Conservation (phyloP, 2,329 filamentous ascomycete genomes). For the Xylariomycetidae sp. region DNA sequence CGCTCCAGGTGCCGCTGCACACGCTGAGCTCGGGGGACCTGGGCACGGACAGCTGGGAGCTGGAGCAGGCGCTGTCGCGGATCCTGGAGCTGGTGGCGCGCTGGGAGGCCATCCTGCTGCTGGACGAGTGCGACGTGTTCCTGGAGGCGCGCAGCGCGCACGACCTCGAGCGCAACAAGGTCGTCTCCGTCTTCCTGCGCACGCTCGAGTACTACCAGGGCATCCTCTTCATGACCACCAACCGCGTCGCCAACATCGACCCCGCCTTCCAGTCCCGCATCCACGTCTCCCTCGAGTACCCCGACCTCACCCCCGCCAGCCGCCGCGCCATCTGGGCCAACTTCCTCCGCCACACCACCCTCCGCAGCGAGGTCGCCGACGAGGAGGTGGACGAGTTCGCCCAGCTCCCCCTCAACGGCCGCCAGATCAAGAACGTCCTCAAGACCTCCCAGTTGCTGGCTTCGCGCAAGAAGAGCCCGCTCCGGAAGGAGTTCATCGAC, state of each 20-base stretch:
- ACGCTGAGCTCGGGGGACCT: conserved; percentile 34
- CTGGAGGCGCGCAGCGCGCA: conserved; percentile 27
- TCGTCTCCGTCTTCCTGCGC: conserved; percentile 26
- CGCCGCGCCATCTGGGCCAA: conserved; percentile 31
- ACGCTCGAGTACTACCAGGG: conserved; percentile 29
- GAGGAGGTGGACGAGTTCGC: conserved; percentile 31
- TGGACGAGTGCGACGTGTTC: conserved; percentile 40
- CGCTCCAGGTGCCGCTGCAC: conserved; percentile 32
- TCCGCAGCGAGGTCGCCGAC: conserved; percentile 21
- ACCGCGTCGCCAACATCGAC: conserved; percentile 30
- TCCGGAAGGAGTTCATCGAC: conserved; percentile 4
- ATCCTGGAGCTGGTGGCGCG: conserved; percentile 30
- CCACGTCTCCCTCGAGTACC: conserved; percentile 28
- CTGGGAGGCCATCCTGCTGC: conserved; percentile 37
- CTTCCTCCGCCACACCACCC: conserved; percentile 27
- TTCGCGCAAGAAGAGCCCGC: too few relatives aligned
- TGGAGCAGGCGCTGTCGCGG: conserved; percentile 28
- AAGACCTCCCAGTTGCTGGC: conserved; percentile 33
- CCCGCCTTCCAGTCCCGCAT: conserved; percentile 32
- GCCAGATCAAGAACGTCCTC: conserved; percentile 46
- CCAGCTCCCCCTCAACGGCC: conserved; percentile 37
- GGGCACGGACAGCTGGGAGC: conserved; percentile 25
- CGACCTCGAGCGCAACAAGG: conserved; percentile 32
- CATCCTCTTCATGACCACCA: conserved; percentile 33
- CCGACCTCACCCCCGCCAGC: conserved; percentile 20